Percentiles rank a stretch among this genome's conserved stretches.
Evolutionary conservation across 495 filamentous ascomycete genomes (phyloP).

Genomic region (Penicillium coprophilum): DNA sequence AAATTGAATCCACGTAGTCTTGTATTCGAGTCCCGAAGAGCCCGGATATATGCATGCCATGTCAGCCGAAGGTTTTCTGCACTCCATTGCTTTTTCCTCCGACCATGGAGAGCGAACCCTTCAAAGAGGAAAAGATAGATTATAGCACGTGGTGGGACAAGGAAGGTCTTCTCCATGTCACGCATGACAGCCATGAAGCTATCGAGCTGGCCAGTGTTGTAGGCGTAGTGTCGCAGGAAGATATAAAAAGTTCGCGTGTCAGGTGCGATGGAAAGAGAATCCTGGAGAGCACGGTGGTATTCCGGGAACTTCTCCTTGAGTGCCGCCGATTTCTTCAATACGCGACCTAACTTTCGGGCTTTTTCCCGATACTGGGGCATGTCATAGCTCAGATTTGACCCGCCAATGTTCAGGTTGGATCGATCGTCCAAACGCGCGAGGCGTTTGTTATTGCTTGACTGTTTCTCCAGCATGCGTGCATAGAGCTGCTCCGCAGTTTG

Average conservation of each 20-base stretch:
- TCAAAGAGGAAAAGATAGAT: constrained; percentile 60
- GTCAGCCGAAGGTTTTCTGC: constrained; percentile 50
- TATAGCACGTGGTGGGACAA: constrained; percentile 40
- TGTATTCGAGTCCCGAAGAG: constrained; percentile 55
- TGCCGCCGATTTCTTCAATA: constrained; percentile 37
- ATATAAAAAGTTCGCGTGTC: constrained; percentile 50
- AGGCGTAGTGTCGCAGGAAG: constrained; percentile 39
- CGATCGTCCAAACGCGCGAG: constrained; percentile 1
- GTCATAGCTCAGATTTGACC: constrained; percentile 1
- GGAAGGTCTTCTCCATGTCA: constrained; percentile 44
- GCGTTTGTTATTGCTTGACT: constrained; percentile 21
- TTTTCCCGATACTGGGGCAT: constrained; percentile 32
- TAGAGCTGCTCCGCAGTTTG: constrained; percentile 75
- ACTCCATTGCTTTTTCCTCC: constrained; percentile 65
- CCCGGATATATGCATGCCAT: constrained; percentile 48
- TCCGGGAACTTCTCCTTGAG: constrained; percentile 33
- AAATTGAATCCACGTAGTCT: constrained; percentile 38
- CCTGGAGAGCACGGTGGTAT: constrained; percentile 38
- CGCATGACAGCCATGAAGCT: constrained; percentile 36
- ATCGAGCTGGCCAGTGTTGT: constrained; percentile 36
- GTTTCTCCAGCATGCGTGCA: constrained; percentile 66
- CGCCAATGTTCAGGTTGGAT: background rate
- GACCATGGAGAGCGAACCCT: constrained; percentile 71
- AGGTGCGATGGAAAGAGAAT: constrained; percentile 39
- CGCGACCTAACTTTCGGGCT: constrained; percentile 32